Conservation (phyloP, 2,329 filamentous ascomycete genomes). For the Sporothrix pallida region DNA sequence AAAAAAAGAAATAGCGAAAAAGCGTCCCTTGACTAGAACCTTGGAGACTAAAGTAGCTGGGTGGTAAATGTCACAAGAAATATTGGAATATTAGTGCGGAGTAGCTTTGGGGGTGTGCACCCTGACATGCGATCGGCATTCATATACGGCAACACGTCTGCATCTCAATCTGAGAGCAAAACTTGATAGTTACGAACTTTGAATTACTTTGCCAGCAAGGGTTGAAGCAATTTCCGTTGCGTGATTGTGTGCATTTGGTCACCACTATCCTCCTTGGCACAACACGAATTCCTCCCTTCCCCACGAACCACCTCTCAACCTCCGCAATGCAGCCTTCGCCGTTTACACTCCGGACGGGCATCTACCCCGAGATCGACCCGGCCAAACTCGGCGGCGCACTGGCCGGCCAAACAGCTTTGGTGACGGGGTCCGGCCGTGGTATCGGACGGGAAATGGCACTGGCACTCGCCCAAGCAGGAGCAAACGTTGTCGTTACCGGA, state of each 20-base stretch:
- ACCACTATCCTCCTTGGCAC: background rate
- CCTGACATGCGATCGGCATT: background rate
- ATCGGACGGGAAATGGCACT: background rate
- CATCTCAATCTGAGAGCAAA: too few species aligned
- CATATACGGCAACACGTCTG: background rate
- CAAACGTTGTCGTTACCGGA: background rate
- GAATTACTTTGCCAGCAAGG: too few species aligned
- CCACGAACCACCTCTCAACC: background rate
- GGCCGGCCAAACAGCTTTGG: background rate
- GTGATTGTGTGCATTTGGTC: too few species aligned
- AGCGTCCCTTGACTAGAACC: too few species aligned
- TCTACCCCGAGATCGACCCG: background rate
- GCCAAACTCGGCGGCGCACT: background rate
- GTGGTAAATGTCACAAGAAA: too few species aligned
- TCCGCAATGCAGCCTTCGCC: background rate
- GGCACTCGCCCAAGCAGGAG: background rate
- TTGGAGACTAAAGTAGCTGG: too few species aligned
- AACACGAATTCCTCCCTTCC: background rate
- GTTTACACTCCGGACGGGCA: slow-evolving; percentile 4
- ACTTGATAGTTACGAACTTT: too few species aligned
- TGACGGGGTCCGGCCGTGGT: background rate
- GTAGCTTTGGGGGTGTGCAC: background rate
- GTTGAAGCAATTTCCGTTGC: too few species aligned
- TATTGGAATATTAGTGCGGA: background rate
- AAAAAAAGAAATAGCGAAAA: too few species aligned